Conservation (phyloP, 129 eudicot species). For the Arctium minus region DNA sequence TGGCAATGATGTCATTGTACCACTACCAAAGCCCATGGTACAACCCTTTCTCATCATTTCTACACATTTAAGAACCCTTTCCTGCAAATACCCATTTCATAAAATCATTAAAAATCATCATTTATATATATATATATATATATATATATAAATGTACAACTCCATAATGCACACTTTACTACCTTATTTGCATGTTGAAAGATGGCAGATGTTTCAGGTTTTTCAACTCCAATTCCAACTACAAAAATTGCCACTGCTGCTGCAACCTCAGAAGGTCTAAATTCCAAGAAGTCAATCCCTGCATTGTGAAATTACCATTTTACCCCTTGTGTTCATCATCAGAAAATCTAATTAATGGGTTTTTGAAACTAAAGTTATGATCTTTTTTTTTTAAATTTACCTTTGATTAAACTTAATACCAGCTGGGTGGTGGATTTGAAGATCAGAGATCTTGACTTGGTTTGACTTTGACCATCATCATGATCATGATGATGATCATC, state of each 20-base stretch:
- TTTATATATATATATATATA: no score
- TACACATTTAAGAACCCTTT: constrained; percentile 35
- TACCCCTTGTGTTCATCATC: not conserved
- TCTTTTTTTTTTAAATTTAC: constrained; percentile 12
- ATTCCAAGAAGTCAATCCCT: constrained; percentile 74
- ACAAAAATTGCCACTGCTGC: constrained; percentile 67
- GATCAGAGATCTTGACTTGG: constrained; percentile 36
- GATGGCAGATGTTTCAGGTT: constrained; percentile 29
- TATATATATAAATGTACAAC: not conserved
- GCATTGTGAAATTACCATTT: constrained; percentile 34
- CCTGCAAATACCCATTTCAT: constrained; percentile 33
- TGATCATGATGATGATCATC: not conserved
- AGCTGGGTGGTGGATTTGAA: constrained; percentile 43
- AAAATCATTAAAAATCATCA: not conserved
- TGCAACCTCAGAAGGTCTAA: constrained; percentile 70
- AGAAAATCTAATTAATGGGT: not conserved
- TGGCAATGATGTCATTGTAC: constrained; percentile 32
- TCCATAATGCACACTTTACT: constrained; percentile 15
- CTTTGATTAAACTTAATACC: constrained; percentile 46
- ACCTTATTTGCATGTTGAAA: constrained; percentile 44
- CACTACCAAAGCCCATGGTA: constrained; percentile 26
- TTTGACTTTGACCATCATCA: constrained; percentile 17
- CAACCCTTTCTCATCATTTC: constrained; percentile 29
- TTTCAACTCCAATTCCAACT: constrained; percentile 32
- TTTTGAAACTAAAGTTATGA: not conserved